phyloP scores from a whole-genome alignment of 352 stramenopile species.

The Poterioochromonas sp. region DNA sequence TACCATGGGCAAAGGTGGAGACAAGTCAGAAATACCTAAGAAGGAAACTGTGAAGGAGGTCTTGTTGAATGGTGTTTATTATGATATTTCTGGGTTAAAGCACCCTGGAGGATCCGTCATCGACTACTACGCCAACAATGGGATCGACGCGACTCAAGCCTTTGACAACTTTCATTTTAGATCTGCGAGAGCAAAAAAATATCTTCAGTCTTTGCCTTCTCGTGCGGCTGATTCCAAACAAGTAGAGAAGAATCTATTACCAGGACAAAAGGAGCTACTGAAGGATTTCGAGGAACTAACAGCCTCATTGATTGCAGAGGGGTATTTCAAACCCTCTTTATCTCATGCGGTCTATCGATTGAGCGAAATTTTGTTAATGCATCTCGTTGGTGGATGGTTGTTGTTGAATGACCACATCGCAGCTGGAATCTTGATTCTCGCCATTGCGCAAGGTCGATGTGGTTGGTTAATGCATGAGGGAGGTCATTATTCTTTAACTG shows the following conservation, averaged over 20 bases:
- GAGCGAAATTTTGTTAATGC: constrained; percentile 37
- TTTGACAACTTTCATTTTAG: constrained; percentile 42
- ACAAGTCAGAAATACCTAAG: background rate
- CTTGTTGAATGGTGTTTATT: constrained; percentile 41
- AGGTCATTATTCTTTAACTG: constrained; percentile 43
- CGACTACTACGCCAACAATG: constrained; percentile 42
- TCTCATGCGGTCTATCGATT: constrained; percentile 36
- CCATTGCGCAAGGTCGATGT: constrained; percentile 38
- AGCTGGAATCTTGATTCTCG: constrained; percentile 34
- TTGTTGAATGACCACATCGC: background rate
- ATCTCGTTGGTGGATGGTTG: constrained; percentile 35
- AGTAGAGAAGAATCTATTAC: constrained; percentile 25
- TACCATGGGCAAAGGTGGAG: constrained; percentile 21
- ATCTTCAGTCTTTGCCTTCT: constrained; percentile 37
- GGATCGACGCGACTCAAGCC: constrained; percentile 40
- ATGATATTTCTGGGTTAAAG: constrained; percentile 41
- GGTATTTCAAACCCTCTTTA: constrained; percentile 38
- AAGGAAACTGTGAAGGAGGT: constrained; percentile 39
- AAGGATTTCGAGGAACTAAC: constrained; percentile 37
- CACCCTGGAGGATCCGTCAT: constrained; percentile 46
- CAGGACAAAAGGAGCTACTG: constrained; percentile 24
- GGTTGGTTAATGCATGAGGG: constrained; percentile 46
- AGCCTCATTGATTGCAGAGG: constrained; percentile 36
- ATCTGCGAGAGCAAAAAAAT: constrained; percentile 37
- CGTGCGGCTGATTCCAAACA: background rate